phyloP scores from a whole-genome alignment of 768 basidiomycete species.

The Cubamyces lactineus region DNA sequence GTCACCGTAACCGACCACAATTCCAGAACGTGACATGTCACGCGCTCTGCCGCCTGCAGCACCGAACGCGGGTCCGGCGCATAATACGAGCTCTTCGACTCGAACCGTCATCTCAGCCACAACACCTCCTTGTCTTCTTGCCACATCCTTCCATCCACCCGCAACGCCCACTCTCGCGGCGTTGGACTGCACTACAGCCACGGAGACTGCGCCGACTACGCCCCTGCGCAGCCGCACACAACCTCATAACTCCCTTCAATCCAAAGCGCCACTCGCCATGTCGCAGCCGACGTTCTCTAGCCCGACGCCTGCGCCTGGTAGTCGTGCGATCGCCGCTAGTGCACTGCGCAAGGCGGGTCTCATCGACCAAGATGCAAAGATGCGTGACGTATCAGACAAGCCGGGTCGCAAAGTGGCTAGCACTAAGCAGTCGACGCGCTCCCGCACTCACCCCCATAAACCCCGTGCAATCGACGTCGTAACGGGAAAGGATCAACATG shows the following conservation, averaged over 20 bases:
- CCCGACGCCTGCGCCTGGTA: constrained; percentile 59
- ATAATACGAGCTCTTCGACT: constrained; percentile 14
- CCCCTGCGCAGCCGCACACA: constrained; percentile 17
- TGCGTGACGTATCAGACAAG: constrained; percentile 71
- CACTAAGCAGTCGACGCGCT: constrained; percentile 47
- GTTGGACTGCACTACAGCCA: constrained; percentile 1
- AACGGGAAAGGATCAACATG: constrained; percentile 47
- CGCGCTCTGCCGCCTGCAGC: background rate
- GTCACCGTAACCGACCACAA: constrained; percentile 13
- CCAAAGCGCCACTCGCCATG: constrained; percentile 24
- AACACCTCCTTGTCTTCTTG: constrained; percentile 4
- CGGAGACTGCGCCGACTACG: constrained; percentile 13
- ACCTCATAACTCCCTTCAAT: constrained; percentile 12
- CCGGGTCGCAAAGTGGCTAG: constrained; percentile 69
- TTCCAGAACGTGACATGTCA: background rate
- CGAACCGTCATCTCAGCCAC: constrained; percentile 24
- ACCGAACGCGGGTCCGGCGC: constrained; percentile 18
- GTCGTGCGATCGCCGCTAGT: constrained; percentile 59
- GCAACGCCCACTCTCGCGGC: constrained; percentile 10
- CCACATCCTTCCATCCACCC: background rate
- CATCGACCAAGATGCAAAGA: constrained; percentile 72
- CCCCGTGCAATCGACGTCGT: constrained; percentile 61
- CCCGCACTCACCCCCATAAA: constrained; percentile 63
- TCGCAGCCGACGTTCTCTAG: constrained; percentile 57
- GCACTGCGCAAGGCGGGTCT: constrained; percentile 74